A percentile compares a stretch with the other conserved stretches of the same genome.
These are phyloP conservation scores for Periconia sp. DNA, from an alignment of 2,329 filamentous ascomycete species.

Conservation along the genomic window DNA sequence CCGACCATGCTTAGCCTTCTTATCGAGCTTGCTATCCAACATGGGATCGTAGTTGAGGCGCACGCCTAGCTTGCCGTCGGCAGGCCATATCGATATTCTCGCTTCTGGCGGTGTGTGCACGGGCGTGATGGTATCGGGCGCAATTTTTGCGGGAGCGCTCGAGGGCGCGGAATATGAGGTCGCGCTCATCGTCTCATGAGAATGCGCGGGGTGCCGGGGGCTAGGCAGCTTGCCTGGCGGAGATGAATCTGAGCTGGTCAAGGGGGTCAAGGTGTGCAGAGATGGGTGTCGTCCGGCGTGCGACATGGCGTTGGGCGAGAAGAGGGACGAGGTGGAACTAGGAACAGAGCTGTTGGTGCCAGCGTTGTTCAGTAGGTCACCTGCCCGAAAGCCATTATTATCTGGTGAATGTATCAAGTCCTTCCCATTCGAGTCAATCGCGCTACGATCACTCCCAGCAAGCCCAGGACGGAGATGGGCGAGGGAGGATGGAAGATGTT, in stretches of 20 bases:
- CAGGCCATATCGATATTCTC: conserved; percentile 52
- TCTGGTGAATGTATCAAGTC: conserved; percentile 22
- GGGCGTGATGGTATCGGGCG: conserved; percentile 50
- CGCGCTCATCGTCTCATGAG: conserved; percentile 40
- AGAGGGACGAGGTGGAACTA: conserved; percentile 71
- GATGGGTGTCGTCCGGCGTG: conserved; percentile 58
- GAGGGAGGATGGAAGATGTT: no score
- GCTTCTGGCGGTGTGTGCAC: conserved; percentile 47
- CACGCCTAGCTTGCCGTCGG: conserved; percentile 58
- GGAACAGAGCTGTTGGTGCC: conserved; percentile 70
- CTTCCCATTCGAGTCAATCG: conserved; percentile 10
- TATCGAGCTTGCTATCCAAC: conserved; percentile 58
- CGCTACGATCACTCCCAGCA: no score
- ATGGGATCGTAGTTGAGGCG: conserved; percentile 66
- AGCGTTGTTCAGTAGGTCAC: conserved; percentile 72
- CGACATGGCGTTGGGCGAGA: conserved; percentile 61
- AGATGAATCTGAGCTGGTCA: conserved; percentile 68
- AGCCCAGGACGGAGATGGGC: no score
- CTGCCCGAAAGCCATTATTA: conserved; percentile 41
- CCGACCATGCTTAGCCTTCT: conserved; percentile 52
- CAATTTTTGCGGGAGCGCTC: conserved; percentile 41
- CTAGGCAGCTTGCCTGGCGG: conserved; percentile 60
- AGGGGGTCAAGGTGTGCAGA: conserved; percentile 61
- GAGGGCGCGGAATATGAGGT: conserved; percentile 34
- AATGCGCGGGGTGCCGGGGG: conserved; percentile 50